Evolutionary conservation across 768 basidiomycete species (phyloP).

Genomic region (Suillus lakei): DNA sequence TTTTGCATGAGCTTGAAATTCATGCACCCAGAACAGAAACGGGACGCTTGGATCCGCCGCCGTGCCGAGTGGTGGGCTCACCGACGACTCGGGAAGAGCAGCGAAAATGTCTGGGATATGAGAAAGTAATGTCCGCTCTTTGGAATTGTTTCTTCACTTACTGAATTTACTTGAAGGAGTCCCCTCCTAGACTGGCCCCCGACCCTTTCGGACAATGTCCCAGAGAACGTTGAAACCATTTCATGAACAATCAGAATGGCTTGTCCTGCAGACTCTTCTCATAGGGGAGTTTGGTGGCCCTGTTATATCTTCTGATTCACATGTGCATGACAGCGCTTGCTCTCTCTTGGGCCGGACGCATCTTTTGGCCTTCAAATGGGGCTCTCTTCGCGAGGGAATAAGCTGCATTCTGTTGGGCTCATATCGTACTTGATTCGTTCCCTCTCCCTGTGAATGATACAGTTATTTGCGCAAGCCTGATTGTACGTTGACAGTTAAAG

Average conservation of each 20-base stretch:
- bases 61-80: constrained; percentile 96
- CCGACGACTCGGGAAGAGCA: constrained; percentile 75
- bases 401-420: not conserved
- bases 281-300: not conserved
- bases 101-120: constrained; percentile 94
- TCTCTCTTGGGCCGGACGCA: not conserved
- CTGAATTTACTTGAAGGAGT: constrained; percentile 8
- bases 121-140: constrained; percentile 63
- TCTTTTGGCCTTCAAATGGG: not conserved
- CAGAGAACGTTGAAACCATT: constrained; percentile 28
- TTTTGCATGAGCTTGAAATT: constrained; percentile 89
- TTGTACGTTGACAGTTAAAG: not conserved
- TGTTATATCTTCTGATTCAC: not conserved
- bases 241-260: constrained; percentile 14
- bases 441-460: not conserved
- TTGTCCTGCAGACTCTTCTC: not conserved
- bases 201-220: constrained; percentile 22
- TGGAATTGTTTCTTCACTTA: not conserved
- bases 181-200: constrained; percentile 34
- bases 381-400: not conserved
- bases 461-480: not conserved
- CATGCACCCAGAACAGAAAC: constrained; percentile 74
- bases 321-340: not conserved
- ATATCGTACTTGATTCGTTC: not conserved
- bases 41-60: constrained; percentile 83